Evolutionary conservation across 2,329 filamentous ascomycete genomes (phyloP), one percentile per base, ranked within the genome.

Genomic region (Bipolaris oryzae): DNA sequence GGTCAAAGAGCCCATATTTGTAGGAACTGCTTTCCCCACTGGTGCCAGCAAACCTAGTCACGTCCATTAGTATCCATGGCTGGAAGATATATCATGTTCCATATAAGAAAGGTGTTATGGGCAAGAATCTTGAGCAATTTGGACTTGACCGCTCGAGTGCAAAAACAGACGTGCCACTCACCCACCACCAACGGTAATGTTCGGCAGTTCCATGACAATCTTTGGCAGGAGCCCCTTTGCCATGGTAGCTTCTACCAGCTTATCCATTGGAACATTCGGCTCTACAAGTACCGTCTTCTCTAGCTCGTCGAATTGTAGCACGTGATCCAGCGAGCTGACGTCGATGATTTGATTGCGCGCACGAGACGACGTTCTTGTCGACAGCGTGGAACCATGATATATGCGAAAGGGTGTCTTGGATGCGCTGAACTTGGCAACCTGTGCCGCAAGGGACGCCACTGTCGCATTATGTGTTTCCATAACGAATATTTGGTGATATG

Each of bases 161-260:
- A 45, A 39, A 20, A 43, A 33, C 20, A 51, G 5, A 18, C 15
- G 34, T 16, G 16, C 6, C 39, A 67, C 67, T 62, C 56, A 69
- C 0, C 85, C 87, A 2, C 88, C 87, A 13, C 87, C 88, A 0
- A 83, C 84, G 0, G 88, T 90, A 60, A 90, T 90, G 0, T 86
- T 86, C 0, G 87, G 87, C 47, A 90, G 87, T 64, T 90, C 88
- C 84, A 89, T 89, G 3, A 90, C 86, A 0, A 90, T 86, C 0
- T 82, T 83, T 1, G 83, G 87, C 1, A 90, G 74, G 0, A 90
- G 76, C 0, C 83, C 83, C 46, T 84, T 68, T 4, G 75, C 71
- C 44, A 87, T 64, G 0, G 86, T 86, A 1, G 81, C 84, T 50
- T 83, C 80, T 0, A 89, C 82, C 1, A 90, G 78, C 0, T 77